phyloP scores from a whole-genome alignment of 1,284 basidiomycete species.

The Taiwanofungus camphoratus region DNA sequence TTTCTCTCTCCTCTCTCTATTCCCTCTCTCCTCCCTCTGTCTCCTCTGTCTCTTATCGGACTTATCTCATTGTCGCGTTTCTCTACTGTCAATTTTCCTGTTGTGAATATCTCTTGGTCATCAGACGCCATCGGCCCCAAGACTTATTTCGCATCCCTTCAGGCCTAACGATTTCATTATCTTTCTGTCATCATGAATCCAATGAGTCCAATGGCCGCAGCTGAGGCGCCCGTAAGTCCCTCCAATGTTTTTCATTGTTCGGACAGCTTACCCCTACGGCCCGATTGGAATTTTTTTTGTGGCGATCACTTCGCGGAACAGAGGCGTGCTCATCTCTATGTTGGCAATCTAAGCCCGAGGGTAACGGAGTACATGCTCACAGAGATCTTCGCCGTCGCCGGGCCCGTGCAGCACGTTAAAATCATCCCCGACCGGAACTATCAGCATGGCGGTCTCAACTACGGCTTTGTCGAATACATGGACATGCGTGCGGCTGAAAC shows the following conservation, averaged over 20 bases:
- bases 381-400: constrained; percentile 94
- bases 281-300: constrained; percentile 6
- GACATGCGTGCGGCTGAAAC: constrained; percentile 98
- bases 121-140: constrained; percentile 16
- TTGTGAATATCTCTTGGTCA: constrained; percentile 25
- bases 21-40: constrained; percentile 38
- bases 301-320: constrained; percentile 23
- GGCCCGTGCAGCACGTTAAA: constrained; percentile 94
- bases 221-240: constrained; percentile 68
- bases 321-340: constrained; percentile 92
- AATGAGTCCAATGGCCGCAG: constrained; percentile 57
- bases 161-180: constrained; percentile 30
- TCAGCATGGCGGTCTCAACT: constrained; percentile 96
- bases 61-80: constrained; percentile 33
- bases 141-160: constrained; percentile 21
- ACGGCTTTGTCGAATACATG: constrained; percentile 96
- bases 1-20: constrained; percentile 32
- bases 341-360: constrained; percentile 92
- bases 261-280: not conserved
- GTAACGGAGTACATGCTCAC: constrained; percentile 94
- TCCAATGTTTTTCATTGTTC: constrained; percentile 7
- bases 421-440: constrained; percentile 98
- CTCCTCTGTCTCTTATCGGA: constrained; percentile 35
- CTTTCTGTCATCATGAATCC: constrained; percentile 69
- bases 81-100: constrained; percentile 31